These are phyloP conservation scores for Salvia rosmarinus DNA, from an alignment of 257 asterid genomes.

Conservation along the genomic window DNA sequence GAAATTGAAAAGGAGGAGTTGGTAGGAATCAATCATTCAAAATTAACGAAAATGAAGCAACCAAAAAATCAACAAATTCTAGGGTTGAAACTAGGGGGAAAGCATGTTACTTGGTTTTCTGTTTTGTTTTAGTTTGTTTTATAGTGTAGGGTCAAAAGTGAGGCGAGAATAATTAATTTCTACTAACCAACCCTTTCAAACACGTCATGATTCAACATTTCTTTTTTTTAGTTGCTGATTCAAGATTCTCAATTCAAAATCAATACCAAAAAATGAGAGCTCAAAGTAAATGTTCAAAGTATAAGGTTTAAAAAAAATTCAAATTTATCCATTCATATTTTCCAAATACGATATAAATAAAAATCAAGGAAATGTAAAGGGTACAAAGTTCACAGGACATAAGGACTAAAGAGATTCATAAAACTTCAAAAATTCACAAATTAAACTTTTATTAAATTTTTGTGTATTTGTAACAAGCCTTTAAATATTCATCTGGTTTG, in stretches of 20 bases:
- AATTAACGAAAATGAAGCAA: conserved; percentile 19
- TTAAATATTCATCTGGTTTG: background rate
- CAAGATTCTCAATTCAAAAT: background rate
- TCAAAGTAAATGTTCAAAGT: background rate
- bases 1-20: conserved; percentile 10
- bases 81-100: conserved; percentile 24
- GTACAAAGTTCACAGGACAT: too few species aligned
- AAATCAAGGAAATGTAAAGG: too few species aligned
- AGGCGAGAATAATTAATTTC: conserved; percentile 26
- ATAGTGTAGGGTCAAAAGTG: conserved; percentile 33
- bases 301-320: too few species aligned
- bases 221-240: background rate
- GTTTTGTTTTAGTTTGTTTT: background rate
- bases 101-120: conserved; percentile 34
- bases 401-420: too few species aligned
- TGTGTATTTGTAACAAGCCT: background rate
- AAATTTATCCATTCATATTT: too few species aligned
- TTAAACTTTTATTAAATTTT: too few species aligned
- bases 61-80: background rate
- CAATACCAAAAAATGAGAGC: background rate
- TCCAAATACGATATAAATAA: too few species aligned
- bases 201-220: background rate
- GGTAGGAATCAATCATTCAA: conserved; percentile 29
- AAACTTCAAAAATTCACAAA: too few species aligned
- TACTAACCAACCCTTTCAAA: conserved; percentile 27